These are phyloP conservation scores for Lindgomyces ingoldianus DNA, from an alignment of 495 filamentous ascomycete species.

Conservation along the genomic window DNA sequence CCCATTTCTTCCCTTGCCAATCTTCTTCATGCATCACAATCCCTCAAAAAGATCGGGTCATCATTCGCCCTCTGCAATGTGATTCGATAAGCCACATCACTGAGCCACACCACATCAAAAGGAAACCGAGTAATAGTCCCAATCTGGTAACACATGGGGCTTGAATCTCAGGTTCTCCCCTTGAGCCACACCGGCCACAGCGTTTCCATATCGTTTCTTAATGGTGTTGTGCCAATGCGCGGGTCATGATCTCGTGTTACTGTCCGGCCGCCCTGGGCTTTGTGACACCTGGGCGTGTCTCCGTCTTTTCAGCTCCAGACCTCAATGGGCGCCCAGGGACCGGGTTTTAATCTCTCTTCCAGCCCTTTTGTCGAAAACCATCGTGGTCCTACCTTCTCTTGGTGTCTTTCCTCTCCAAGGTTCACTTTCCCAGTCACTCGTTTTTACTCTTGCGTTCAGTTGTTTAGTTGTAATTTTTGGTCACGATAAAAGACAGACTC, in stretches of 20 bases:
- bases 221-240: neutral
- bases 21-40: neutral
- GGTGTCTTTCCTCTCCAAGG: neutral
- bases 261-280: no score
- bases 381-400: conserved; percentile 2
- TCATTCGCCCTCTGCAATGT: neutral
- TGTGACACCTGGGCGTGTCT: neutral
- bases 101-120: neutral
- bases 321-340: neutral
- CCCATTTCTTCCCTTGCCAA: neutral
- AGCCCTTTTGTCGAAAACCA: neutral
- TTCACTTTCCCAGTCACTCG: conserved; percentile 16
- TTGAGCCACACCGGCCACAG: conserved; percentile 6
- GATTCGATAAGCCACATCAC: neutral
- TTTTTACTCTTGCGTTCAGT: neutral
- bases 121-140: neutral
- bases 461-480: neutral
- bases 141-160: neutral
- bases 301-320: conserved; percentile 9
- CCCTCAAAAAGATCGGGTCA: neutral
- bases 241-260: neutral
- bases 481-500: no score
- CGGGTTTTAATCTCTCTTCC: conserved; percentile 1
- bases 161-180: neutral
- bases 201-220: neutral